A percentile compares a stretch with the other conserved stretches of the same genome.
phyloP scores from a whole-genome alignment of 208 protist species.

The Leishmania braziliensis region DNA sequence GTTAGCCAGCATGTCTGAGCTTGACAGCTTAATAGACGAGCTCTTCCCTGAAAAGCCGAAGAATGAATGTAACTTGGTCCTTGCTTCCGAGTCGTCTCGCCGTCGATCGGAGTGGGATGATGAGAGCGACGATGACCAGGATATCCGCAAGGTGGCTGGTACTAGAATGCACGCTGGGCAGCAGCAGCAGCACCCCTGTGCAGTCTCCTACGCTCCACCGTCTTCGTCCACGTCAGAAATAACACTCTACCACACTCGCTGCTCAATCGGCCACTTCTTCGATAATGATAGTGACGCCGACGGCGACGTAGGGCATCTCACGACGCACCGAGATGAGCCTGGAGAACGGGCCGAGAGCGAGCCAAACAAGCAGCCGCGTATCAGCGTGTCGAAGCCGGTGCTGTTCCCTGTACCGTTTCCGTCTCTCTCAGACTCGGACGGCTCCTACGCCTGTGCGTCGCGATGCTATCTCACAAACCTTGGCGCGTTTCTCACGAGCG shows the following conservation, averaged over 20 bases:
- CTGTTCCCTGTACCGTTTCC: constrained; percentile 74
- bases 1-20: constrained; percentile 21
- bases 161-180: background rate
- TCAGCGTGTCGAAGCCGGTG: background rate
- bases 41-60: constrained; percentile 53
- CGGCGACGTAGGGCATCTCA: background rate
- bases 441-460: constrained; percentile 39
- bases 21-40: constrained; percentile 79
- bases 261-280: constrained; percentile 27
- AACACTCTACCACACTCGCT: background rate
- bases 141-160: background rate
- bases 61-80: background rate
- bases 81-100: background rate
- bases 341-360: too few relatives aligned
- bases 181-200: background rate
- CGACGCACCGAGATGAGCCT: background rate
- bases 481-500: constrained; percentile 11
- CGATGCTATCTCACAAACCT: constrained; percentile 75
- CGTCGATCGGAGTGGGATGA: constrained; percentile 52
- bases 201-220: background rate
- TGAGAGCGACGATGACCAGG: constrained; percentile 46
- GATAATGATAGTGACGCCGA: constrained; percentile 53
- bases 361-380: background rate
- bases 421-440: constrained; percentile 26
- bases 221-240: background rate